Evolutionary conservation across 139 green algal species (phyloP).

Genomic region (Chlorella sp.): DNA sequence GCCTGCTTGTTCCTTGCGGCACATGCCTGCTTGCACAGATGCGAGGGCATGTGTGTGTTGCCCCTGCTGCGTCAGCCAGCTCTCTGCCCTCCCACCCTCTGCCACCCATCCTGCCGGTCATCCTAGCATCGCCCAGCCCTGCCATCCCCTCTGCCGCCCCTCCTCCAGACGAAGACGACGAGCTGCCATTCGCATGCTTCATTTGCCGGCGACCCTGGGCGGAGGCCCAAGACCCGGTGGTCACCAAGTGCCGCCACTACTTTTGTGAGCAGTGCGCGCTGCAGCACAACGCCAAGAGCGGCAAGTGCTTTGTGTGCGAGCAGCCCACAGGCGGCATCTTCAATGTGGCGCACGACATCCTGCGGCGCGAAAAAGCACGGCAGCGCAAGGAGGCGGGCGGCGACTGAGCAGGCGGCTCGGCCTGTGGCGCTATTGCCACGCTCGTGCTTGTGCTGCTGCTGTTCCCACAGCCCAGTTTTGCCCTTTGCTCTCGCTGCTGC

Average conservation of each 20-base stretch:
- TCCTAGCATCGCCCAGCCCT: background rate
- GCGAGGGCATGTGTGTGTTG: too few species aligned
- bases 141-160: background rate
- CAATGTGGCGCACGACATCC: conserved; percentile 95
- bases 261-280: conserved; percentile 98
- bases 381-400: conserved; percentile 23
- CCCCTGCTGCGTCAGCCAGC: too few species aligned
- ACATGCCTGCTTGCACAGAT: background rate
- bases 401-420: background rate
- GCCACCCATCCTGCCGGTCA: background rate
- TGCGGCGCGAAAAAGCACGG: conserved; percentile 79
- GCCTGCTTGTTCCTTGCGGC: too few species aligned
- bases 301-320: conserved; percentile 92
- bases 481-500: too few species aligned
- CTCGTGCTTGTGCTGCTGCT: too few species aligned
- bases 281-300: conserved; percentile 86
- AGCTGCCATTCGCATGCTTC: conserved; percentile 95
- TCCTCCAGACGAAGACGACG: conserved; percentile 80
- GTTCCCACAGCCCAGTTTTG: too few species aligned
- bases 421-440: background rate
- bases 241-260: conserved; percentile 96
- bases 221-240: conserved; percentile 86
- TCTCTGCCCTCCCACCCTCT: too few species aligned
- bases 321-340: conserved; percentile 95
- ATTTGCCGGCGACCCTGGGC: conserved; percentile 90